These are phyloP conservation scores for Vishniacozyma victoriae DNA, from an alignment of 768 basidiomycete genomes.

Conservation along the genomic window DNA sequence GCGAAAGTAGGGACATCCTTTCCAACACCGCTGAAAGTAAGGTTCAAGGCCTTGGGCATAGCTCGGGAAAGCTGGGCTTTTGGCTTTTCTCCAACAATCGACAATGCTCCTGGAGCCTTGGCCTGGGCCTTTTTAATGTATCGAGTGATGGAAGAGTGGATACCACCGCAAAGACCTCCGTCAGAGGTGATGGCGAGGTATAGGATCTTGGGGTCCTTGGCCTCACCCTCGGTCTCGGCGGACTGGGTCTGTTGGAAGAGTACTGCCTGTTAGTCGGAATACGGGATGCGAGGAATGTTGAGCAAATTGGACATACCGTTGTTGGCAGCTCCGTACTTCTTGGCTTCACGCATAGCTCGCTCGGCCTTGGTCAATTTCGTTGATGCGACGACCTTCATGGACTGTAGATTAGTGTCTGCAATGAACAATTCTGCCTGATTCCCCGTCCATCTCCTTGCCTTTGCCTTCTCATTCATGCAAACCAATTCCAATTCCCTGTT, in stretches of 20 bases:
- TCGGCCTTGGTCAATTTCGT: constrained; percentile 94
- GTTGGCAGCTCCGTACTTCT: constrained; percentile 77
- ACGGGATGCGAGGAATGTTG: not conserved
- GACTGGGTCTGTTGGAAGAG: constrained; percentile 70
- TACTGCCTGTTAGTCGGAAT: constrained; percentile 54
- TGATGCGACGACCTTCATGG: constrained; percentile 99
- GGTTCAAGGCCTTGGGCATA: constrained; percentile 59
- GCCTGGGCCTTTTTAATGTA: constrained; percentile 67
- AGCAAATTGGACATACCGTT: constrained; percentile 19
- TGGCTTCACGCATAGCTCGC: constrained; percentile 83
- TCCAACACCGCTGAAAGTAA: constrained; percentile 97
- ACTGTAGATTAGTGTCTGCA: constrained; percentile 55
- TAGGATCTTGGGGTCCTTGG: constrained; percentile 59
- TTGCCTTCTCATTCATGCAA: not conserved
- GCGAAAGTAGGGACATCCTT: constrained; percentile 95
- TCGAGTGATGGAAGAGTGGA: constrained; percentile 94
- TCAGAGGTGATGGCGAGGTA: constrained; percentile 94
- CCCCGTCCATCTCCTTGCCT: not conserved
- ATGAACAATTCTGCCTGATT: not conserved
- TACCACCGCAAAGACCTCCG: constrained; percentile 99
- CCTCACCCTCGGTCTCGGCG: constrained; percentile 51
- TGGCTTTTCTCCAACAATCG: constrained; percentile 94
- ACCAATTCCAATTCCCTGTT: too few species aligned
- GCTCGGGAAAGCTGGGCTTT: constrained; percentile 80
- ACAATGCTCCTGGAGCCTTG: constrained; percentile 56